Base-by-base conservation (phyloP, 257 asterid genomes). In the Solanum lycopersicoides region DNA sequence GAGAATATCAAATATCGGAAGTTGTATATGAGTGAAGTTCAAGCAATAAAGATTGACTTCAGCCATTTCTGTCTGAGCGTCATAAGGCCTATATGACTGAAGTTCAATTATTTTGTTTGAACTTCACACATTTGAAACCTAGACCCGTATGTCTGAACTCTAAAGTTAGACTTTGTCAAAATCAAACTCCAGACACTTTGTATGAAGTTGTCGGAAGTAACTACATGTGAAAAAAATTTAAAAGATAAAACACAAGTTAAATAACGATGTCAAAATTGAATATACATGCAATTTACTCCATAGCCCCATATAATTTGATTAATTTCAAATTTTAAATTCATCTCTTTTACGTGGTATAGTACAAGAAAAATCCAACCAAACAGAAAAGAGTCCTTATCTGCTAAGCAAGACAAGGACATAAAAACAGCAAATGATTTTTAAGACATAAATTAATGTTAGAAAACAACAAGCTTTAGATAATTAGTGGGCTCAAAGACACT, bases 401-500 rank as follows among this genome's bases (percentile, higher is more conserved):
- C 45, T 82, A 82, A 82, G 85, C 44, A 80, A 80, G 0, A 82
- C 45, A 30, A 50, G 12, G 30, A 59, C 66, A 50, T 18, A 30
- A 47, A 45, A 15, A 23, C 12, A 0, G 34, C 2, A 41, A 72
- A 73, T 73, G 82, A 37, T 73, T 73, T 56, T 72, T 73, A 73
- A 73, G 50, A 73, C 82, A 73, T 80, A 82, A 30, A 18, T 50
- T 82, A 50, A 20, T 50, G 69, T 11, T 18, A 50, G 44, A 32
- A 82, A 82, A 82, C 30, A 82, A 3, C 12, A 82, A 86, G 50
- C 42, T 82, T 82, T 82, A 50, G 85, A 56, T 50, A 82, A 73
- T 73, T 73, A 50, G 85, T 82, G 85, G 85, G 69, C 72, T 77
- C 80, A 82, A 28, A 69, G 76, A 47, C 47, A 30, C 9, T 83